phyloP scores from a whole-genome alignment of 192 early-diverging fungal species.

The Jimgerdemannia lactiflua region DNA sequence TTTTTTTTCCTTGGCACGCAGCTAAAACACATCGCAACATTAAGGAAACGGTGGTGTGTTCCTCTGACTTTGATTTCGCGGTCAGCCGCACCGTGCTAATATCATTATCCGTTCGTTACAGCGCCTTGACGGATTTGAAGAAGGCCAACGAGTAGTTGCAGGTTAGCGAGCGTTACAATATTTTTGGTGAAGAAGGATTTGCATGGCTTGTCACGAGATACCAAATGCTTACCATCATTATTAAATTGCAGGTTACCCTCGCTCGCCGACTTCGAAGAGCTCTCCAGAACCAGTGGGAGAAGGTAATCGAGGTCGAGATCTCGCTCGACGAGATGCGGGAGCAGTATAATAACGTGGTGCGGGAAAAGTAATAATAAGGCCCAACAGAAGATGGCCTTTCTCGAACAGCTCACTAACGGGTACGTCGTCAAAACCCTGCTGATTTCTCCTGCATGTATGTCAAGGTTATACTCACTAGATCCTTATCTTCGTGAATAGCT shows the following conservation, averaged over 20 bases:
- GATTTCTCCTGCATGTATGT: neutral
- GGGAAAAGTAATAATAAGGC: constrained; percentile 78
- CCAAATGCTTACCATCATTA: no score
- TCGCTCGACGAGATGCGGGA: constrained; percentile 95
- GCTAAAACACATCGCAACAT: constrained; percentile 65
- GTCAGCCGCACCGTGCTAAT: neutral
- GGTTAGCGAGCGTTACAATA: constrained; percentile 29
- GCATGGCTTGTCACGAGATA: no score
- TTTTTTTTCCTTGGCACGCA: neutral
- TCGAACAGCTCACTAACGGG: constrained; percentile 94
- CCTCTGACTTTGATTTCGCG: no score
- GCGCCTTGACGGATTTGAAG: constrained; percentile 59
- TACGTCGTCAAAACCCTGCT: constrained; percentile 53
- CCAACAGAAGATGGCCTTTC: constrained; percentile 96
- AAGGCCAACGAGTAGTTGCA: constrained; percentile 58
- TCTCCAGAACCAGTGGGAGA: constrained; percentile 96
- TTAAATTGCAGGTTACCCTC: constrained; percentile 26
- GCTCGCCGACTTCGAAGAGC: constrained; percentile 93
- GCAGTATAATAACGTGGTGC: constrained; percentile 85
- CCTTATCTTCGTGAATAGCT: constrained; percentile 38
- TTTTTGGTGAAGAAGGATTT: neutral
- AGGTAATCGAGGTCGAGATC: constrained; percentile 97
- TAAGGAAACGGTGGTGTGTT: constrained; percentile 78
- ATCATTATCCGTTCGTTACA: neutral
- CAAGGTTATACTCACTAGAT: neutral